Percentiles rank a stretch among this genome's conserved stretches.
phyloP scores from a whole-genome alignment of 495 filamentous ascomycete species.

The Tuber umbilicatum region DNA sequence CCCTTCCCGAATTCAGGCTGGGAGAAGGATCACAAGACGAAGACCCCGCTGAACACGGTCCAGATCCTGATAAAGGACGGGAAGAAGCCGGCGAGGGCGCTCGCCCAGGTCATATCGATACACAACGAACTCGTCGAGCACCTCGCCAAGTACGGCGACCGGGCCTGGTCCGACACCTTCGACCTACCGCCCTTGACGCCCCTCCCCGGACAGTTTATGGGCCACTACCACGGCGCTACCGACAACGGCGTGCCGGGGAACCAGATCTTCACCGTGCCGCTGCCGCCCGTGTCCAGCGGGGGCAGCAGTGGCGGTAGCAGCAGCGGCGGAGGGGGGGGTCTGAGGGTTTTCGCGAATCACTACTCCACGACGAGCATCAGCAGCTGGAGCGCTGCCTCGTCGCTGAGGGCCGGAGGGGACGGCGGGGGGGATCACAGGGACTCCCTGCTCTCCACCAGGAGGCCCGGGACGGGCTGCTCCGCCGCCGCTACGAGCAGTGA shows the following conservation, averaged over 20 bases:
- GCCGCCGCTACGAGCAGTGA: slow-evolving; percentile 9
- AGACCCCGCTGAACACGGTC: slow-evolving; percentile 34
- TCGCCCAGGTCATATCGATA: slow-evolving; percentile 27
- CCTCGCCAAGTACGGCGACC: slow-evolving; percentile 27
- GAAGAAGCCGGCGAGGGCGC: slow-evolving; percentile 15
- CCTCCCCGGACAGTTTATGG: background rate
- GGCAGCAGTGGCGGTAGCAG: background rate
- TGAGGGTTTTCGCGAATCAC: background rate
- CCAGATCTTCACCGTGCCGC: background rate
- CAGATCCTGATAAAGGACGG: slow-evolving; percentile 33
- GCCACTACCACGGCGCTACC: background rate
- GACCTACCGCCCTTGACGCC: slow-evolving; percentile 10
- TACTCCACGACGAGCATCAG: background rate
- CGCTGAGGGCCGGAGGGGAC: background rate
- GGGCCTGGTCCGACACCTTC: slow-evolving; percentile 28
- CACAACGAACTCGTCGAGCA: slow-evolving; percentile 39
- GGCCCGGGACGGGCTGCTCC: background rate
- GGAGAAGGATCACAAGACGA: slow-evolving; percentile 33
- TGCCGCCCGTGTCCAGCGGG: background rate
- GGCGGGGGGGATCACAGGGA: background rate
- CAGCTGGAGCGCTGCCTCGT: background rate
- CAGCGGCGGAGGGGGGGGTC: background rate
- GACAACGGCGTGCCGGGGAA: background rate
- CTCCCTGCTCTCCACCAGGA: background rate
- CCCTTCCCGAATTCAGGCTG: slow-evolving; percentile 18